Base-by-base conservation (phyloP, 2,329 filamentous ascomycete genomes). In the Curvularia lunata region DNA sequence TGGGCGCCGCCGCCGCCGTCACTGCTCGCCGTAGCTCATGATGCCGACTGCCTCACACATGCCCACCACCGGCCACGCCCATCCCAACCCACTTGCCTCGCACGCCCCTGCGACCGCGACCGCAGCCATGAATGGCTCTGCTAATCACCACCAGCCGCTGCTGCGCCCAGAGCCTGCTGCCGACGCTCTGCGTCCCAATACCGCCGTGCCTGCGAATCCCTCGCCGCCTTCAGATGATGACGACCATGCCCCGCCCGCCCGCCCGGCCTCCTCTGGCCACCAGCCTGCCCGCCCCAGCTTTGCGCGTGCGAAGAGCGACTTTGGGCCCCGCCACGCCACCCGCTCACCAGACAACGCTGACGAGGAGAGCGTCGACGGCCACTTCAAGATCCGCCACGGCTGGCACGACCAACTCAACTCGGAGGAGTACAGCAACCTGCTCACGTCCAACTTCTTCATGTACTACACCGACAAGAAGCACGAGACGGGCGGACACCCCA, bases 381-480 rank as follows among this genome's bases (percentile, higher is more conserved):
- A 81, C 62, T 84, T 83, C 73, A 75, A 83, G 61, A 85, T 88
- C 75, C 86, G 93, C 48, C 93, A 97, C 79, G 93, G 93, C 47
- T 97, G 95, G 81, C 92, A 96, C 73, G 90, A 93, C 67, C 92
- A 97, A 76, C 92, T 96, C 75, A 90, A 92, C 72, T 96, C 91
- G 5, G 91, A 92, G 66, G 92, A 97, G 72, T 93, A 96, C 70
- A 90, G 96, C 68, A 90, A 90, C 56, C 85, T 92, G 65, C 83
- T 97, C 63, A 91, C 90, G 51, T 92, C 89, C 74, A 96, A 92
- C 66, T 99, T 96, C 87, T 98, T 97, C 82, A 98, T 98, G 94
- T 99, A 99, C 79, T 99, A 91, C 78, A 97, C 94, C 63, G 95
- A 99, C 78, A 98, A 98, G 78, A 89, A 94, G 52, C 95, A 99